Percentiles rank a stretch among this genome's conserved stretches.
Evolutionary conservation across 129 eudicot genomes (phyloP).

Genomic region (Ambrosia artemisiifolia): DNA sequence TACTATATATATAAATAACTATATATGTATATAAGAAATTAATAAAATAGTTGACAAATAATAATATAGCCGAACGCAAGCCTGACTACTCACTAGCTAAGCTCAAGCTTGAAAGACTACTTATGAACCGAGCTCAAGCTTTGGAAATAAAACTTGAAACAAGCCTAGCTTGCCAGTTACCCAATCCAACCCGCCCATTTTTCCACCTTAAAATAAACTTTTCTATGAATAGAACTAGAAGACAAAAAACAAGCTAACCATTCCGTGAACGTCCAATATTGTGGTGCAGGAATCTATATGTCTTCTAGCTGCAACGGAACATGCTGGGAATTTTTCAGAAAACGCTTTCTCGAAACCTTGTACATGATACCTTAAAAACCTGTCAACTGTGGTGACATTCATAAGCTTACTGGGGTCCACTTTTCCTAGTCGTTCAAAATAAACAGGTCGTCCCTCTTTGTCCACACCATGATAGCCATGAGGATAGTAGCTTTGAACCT

Average conservation of each 20-base stretch:
- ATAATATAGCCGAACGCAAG: too few relatives aligned
- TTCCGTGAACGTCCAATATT: conserved; percentile 83
- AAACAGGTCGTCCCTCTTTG: conserved; percentile 84
- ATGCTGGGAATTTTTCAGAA: conserved; percentile 87
- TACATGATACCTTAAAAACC: conserved; percentile 85
- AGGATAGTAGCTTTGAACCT: conserved; percentile 77
- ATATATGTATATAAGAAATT: too few relatives aligned
- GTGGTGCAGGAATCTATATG: conserved; percentile 89
- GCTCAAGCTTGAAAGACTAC: too few relatives aligned
- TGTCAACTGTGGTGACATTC: conserved; percentile 80
- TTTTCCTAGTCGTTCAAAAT: conserved; percentile 88
- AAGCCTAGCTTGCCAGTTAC: too few relatives aligned
- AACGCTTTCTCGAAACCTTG: conserved; percentile 92
- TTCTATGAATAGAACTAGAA: not conserved
- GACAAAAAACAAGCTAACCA: conserved; percentile 45
- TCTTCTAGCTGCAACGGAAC: conserved; percentile 88
- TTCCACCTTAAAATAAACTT: too few relatives aligned
- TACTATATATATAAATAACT: too few relatives aligned
- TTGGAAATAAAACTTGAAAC: too few relatives aligned
- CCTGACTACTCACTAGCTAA: too few relatives aligned
- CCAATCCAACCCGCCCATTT: too few relatives aligned
- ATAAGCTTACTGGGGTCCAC: conserved; percentile 85
- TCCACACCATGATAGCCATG: conserved; percentile 97
- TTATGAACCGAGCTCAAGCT: too few relatives aligned
- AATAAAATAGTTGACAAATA: too few relatives aligned